A percentile compares a stretch with the other conserved stretches of the same genome.
phyloP scores from a whole-genome alignment of 2,329 filamentous ascomycete species.

The Gnomoniopsis smithogilvyi region DNA sequence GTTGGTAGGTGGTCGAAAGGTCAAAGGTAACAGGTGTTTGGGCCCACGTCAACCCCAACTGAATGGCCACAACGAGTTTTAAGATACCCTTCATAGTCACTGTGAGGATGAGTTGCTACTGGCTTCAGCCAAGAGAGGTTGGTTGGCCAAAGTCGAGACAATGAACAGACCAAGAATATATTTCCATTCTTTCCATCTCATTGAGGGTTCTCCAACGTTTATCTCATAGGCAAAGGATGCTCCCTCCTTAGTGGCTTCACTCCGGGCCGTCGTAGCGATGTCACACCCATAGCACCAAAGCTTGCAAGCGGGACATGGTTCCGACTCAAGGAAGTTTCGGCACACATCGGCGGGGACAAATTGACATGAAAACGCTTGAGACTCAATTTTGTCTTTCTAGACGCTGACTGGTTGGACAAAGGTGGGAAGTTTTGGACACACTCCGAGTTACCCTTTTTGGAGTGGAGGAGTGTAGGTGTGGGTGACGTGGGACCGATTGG shows the following conservation, averaged over 20 bases:
- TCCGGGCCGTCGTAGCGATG: constrained; percentile 2
- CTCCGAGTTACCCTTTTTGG: not conserved
- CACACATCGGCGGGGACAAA: not conserved
- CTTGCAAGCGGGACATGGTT: not conserved
- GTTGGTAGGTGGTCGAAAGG: constrained; percentile 26
- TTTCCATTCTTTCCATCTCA: not conserved
- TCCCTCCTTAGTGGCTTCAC: not conserved
- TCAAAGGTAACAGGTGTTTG: constrained; percentile 28
- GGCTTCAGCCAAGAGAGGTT: not conserved
- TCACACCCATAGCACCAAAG: not conserved
- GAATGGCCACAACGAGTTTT: not conserved
- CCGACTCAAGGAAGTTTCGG: not conserved
- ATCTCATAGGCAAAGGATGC: not conserved
- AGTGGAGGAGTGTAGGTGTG: not conserved
- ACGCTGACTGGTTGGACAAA: not conserved
- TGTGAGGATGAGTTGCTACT: not conserved
- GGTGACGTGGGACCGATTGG: constrained; percentile 1
- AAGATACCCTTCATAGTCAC: not conserved
- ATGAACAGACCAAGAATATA: not conserved
- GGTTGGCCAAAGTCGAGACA: not conserved
- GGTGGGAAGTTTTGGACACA: not conserved
- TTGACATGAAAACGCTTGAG: not conserved
- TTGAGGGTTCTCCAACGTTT: not conserved
- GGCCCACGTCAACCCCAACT: constrained; percentile 9
- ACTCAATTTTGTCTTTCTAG: not conserved